Base-by-base conservation (phyloP, 495 filamentous ascomycete genomes). In the Neurospora sp. region DNA sequence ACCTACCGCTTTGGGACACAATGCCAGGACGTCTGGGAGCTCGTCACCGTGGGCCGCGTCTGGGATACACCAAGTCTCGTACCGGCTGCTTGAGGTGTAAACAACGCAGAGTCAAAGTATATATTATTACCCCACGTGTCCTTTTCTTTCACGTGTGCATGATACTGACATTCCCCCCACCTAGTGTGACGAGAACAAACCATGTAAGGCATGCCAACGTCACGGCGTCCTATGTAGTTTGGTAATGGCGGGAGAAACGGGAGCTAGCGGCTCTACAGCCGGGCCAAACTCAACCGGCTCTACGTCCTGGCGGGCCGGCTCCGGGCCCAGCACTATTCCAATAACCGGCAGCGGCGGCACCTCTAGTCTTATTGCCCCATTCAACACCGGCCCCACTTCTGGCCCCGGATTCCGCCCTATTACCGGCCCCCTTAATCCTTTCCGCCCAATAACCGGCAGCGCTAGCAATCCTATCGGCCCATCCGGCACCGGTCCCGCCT, bases 201-300 rank as follows among this genome's bases (percentile, higher is more conserved):
- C 79, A 3, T 81, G 79, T 72, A 73, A n/a, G 9, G 79, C 79
- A 7, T 81, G 79, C 69, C 38, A 74, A 16, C 75, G 79, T 18
- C 79, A 81, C 27, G 71, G 72, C 35, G 72, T 81, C n/a, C 70
- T 76, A 12, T 81, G 79, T 65, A 81, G 79, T 70, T 76, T 80
- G 7, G 65, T 72, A 31, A 39, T 70, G 39, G 16, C 9, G 4
- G 47, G 10, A 53, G 20, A 5, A 53, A 12, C 10, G 20, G 47
- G 22, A 53, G 20, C 45, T 22, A 47, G 45, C 9, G 45, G 45
- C n/a, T 22, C 20, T n/a, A 45, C 18, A 45, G 8, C 42, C 42
- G 42, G 18, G 18, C 18, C 42, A 45, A 45, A 18, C 42, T n/a
- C 42, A 22, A 47, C 45, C 9, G 9, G 45, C n/a, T 20, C 42